These are phyloP conservation scores for Botrytis porri DNA, from an alignment of 2,329 filamentous ascomycete genomes.

Conservation along the genomic window DNA sequence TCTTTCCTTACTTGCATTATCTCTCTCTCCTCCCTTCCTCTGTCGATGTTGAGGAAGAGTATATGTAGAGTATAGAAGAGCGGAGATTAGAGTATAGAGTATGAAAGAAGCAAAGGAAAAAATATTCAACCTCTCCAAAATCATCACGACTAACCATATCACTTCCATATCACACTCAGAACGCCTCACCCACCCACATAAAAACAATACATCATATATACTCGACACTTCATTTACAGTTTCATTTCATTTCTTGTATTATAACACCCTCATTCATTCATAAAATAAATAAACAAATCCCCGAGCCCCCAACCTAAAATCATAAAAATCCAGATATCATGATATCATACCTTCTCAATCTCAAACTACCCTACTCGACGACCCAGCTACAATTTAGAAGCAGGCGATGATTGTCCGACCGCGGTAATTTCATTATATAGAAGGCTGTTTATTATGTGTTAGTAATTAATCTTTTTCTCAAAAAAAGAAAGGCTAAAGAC, in stretches of 20 bases:
- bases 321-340: neutral
- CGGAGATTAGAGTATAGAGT: too few species aligned
- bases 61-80: too few species aligned
- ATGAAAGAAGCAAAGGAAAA: too few species aligned
- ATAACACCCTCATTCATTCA: neutral
- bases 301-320: neutral
- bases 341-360: neutral
- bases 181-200: too few species aligned
- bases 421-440: conserved; percentile 86
- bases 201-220: neutral
- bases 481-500: too few species aligned
- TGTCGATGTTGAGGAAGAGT: too few species aligned
- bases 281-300: neutral
- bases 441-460: conserved; percentile 50
- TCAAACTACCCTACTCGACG: neutral
- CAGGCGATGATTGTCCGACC: conserved; percentile 49
- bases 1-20: too few species aligned
- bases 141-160: too few species aligned
- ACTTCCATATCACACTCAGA: too few species aligned
- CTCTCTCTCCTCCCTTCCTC: too few species aligned
- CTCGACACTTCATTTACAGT: neutral
- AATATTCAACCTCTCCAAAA: too few species aligned
- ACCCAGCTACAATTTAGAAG: conserved; percentile 35
- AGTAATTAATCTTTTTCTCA: neutral
- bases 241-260: neutral